Conservation (phyloP, 306 rosid genomes). For the Bauhinia variegata region DNA sequence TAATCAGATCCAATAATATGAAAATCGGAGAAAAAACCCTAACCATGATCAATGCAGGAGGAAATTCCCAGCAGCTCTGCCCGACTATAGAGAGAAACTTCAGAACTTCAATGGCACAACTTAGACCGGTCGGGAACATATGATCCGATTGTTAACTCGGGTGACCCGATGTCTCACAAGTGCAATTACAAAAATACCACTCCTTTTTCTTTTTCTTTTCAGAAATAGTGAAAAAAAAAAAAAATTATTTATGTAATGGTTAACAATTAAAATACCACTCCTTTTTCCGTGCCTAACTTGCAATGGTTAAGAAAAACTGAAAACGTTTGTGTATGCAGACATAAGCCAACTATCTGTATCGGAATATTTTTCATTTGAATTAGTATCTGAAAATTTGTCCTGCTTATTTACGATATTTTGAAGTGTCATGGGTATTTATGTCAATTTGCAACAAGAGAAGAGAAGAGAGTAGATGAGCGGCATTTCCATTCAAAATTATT, state of each 20-base stretch:
- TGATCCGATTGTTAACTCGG: too few relatives aligned
- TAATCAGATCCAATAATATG: not conserved
- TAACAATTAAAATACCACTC: too few relatives aligned
- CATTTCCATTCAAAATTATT: not conserved
- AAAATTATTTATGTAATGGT: too few relatives aligned
- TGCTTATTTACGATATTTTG: not conserved
- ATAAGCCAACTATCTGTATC: too few relatives aligned
- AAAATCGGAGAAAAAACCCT: slow-evolving; percentile 1
- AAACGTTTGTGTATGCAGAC: too few relatives aligned
- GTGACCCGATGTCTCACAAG: not conserved
- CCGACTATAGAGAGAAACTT: not conserved
- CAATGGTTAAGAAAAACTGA: too few relatives aligned
- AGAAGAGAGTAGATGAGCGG: not conserved
- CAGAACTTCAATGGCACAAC: not conserved
- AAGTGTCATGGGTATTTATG: not conserved
- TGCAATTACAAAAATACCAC: slow-evolving; percentile 33
- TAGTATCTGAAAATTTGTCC: too few relatives aligned
- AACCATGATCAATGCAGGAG: slow-evolving; percentile 38
- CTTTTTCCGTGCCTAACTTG: too few relatives aligned
- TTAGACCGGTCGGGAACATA: not conserved
- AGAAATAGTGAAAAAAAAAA: too few relatives aligned
- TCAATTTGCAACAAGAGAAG: not conserved
- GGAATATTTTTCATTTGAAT: too few relatives aligned
- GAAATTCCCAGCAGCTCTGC: slow-evolving; percentile 11
- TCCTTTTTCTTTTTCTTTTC: too few relatives aligned